Evolutionary conservation across 2,329 filamentous ascomycete species (phyloP).

Genomic region (Talaromyces atroroseus): DNA sequence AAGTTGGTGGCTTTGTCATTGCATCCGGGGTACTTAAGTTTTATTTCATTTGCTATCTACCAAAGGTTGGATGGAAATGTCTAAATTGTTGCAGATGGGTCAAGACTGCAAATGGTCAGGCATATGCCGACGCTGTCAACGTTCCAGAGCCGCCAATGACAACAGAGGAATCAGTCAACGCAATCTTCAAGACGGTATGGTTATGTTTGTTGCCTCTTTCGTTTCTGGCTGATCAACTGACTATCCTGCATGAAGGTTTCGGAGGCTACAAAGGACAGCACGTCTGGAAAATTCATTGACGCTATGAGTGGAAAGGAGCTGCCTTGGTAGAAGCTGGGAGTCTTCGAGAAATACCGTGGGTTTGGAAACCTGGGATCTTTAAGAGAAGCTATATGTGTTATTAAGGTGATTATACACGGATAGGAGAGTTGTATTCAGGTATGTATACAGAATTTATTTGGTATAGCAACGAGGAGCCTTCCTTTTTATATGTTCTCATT

Average conservation of each 20-base stretch:
- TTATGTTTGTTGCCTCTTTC: background rate
- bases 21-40: slow-evolving; percentile 8
- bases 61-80: background rate
- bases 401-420: background rate
- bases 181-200: slow-evolving; percentile 4
- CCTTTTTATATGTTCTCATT: too few species aligned
- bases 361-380: background rate
- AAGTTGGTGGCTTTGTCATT: slow-evolving; percentile 4
- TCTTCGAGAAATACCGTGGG: background rate
- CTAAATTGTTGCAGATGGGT: slow-evolving; percentile 8
- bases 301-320: slow-evolving; percentile 4
- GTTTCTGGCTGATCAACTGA: background rate
- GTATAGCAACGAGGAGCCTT: too few species aligned
- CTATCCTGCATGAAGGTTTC: background rate
- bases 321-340: slow-evolving; percentile 1
- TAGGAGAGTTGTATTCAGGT: background rate
- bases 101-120: slow-evolving; percentile 11
- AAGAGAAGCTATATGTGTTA: background rate
- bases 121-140: slow-evolving; percentile 10
- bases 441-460: background rate
- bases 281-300: slow-evolving; percentile 11
- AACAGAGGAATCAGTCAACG: slow-evolving; percentile 3
- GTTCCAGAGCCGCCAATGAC: slow-evolving; percentile 6
- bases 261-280: slow-evolving; percentile 3
- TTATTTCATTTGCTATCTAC: background rate